Evolutionary conservation across 345 rosid genomes (phyloP).

Genomic region (Eucalyptus marginata): DNA sequence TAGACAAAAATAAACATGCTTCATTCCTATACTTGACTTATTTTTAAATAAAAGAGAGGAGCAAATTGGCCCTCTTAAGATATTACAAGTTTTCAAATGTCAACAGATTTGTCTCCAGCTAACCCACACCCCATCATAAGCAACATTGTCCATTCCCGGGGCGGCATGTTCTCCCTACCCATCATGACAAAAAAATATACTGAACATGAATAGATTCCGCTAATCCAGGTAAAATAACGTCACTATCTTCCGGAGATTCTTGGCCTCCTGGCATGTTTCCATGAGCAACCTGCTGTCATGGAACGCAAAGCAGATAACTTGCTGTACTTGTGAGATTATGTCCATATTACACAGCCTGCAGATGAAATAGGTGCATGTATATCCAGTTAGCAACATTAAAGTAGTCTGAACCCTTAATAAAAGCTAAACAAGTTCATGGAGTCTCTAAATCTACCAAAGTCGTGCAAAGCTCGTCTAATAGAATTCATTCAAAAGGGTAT

Average conservation of each 20-base stretch:
- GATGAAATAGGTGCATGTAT: background rate
- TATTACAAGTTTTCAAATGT: background rate
- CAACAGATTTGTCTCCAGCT: background rate
- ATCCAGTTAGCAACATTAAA: background rate
- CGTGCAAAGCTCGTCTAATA: background rate
- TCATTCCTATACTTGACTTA: background rate
- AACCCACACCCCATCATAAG: background rate
- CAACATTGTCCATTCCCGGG: background rate
- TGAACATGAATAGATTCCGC: background rate
- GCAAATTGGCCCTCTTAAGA: background rate
- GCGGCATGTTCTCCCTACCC: background rate
- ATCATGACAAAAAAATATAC: background rate
- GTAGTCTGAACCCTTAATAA: background rate
- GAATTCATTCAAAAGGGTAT: background rate
- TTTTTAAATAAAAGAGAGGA: background rate
- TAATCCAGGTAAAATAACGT: slow-evolving; percentile 89
- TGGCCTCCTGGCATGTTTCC: slow-evolving; percentile 98
- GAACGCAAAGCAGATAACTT: slow-evolving; percentile 96
- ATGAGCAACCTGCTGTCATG: slow-evolving; percentile 86
- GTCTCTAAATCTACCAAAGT: background rate
- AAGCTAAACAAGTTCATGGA: background rate
- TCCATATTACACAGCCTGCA: slow-evolving; percentile 94
- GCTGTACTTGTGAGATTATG: slow-evolving; percentile 92
- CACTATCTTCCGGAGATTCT: slow-evolving; percentile 79
- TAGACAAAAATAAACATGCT: background rate